These are phyloP conservation scores for Wickerhamomyces pijperi DNA, from an alignment of 805 yeast species.

Conservation along the genomic window DNA sequence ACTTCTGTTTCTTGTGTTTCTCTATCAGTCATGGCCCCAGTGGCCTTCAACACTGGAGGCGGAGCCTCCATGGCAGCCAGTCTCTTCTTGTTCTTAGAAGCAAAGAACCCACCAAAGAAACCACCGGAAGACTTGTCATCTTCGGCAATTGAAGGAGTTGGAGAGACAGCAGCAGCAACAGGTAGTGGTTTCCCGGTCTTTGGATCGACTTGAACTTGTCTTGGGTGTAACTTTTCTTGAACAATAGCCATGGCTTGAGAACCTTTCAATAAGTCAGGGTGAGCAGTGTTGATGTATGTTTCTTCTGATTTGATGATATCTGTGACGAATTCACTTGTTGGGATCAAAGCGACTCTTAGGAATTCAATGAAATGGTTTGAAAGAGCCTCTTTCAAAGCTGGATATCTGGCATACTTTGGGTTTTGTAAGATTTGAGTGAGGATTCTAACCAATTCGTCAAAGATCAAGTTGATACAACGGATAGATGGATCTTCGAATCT, in stretches of 20 bases:
- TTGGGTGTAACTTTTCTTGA: constrained; percentile 65
- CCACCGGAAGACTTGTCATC: constrained; percentile 46
- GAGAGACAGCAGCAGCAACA: constrained; percentile 19
- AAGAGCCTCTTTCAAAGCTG: constrained; percentile 79
- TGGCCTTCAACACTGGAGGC: constrained; percentile 86
- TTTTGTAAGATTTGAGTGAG: constrained; percentile 73
- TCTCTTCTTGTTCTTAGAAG: constrained; percentile 85
- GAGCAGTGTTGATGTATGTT: constrained; percentile 94
- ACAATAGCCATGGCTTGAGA: constrained; percentile 91
- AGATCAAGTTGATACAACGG: constrained; percentile 80
- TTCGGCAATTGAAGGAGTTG: constrained; percentile 21
- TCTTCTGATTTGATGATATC: constrained; percentile 84
- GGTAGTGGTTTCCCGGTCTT: constrained; percentile 76
- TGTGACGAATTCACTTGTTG: constrained; percentile 75
- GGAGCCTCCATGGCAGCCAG: constrained; percentile 96
- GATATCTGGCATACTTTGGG: constrained; percentile 81
- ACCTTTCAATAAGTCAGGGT: constrained; percentile 91
- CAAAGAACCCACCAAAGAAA: constrained; percentile 92
- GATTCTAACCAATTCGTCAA: constrained; percentile 90
- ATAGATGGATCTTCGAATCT: constrained; percentile 91
- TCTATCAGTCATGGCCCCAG: constrained; percentile 84
- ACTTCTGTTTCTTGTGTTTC: constrained; percentile 97
- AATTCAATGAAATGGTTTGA: constrained; percentile 70
- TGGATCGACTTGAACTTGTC: constrained; percentile 74
- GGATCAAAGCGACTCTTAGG: constrained; percentile 66